Evolutionary conservation across 306 rosid species (phyloP).

Genomic region (cucumber (Cucumis sativus)): Cucumber_9930_V3 NC_026657.2:36654001-36654500

Average conservation of each 20-base stretch:
- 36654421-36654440: no score
- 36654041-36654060: background rate
- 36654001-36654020: background rate
- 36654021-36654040: background rate
- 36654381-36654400: no score
- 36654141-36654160: conserved; percentile 62
- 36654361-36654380: background rate
- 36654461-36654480: no score
- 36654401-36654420: no score
- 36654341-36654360: no score
- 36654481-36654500: no score
- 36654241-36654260: conserved; percentile 68
- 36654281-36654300: conserved; percentile 79
- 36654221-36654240: conserved; percentile 92
- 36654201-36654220: conserved; percentile 93
- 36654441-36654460: no score
- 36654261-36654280: conserved; percentile 62
- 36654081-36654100: conserved; percentile 82
- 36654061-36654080: conserved; percentile 25
- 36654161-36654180: conserved; percentile 67
- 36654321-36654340: background rate
- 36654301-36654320: conserved; percentile 39
- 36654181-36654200: conserved; percentile 85
- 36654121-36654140: conserved; percentile 95
- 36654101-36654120: conserved; percentile 96